These are phyloP conservation scores for Triglochin maritima DNA, from an alignment of 106 monocot genomes.

Conservation along the genomic window DNA sequence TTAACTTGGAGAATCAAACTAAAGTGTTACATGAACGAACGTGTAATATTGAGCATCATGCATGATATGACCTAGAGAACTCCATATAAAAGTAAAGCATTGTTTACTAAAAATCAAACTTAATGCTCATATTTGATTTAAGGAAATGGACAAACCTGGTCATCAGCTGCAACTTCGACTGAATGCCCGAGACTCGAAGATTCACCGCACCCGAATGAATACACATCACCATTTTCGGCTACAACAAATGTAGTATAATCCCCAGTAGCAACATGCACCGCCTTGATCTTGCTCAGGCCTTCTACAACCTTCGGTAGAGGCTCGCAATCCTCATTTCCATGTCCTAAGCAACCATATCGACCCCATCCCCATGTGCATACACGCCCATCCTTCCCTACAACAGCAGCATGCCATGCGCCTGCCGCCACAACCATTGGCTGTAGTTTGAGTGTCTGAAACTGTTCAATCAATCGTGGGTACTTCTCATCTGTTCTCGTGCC, in stretches of 20 bases:
- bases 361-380: slow-evolving; percentile 99
- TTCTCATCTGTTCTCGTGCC: slow-evolving; percentile 82
- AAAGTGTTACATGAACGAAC: too few species aligned
- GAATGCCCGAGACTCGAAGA: slow-evolving; percentile 87
- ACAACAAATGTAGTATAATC: slow-evolving; percentile 94
- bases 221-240: slow-evolving; percentile 72
- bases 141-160: slow-evolving; percentile 12
- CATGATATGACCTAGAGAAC: too few species aligned
- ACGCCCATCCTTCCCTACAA: slow-evolving; percentile 83
- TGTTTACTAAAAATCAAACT: too few species aligned
- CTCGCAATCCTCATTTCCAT: slow-evolving; percentile 91
- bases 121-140: too few species aligned
- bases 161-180: slow-evolving; percentile 18
- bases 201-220: slow-evolving; percentile 94
- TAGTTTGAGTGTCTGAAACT: slow-evolving; percentile 55
- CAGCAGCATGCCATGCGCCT: slow-evolving; percentile 96
- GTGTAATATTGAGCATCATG: too few species aligned
- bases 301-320: slow-evolving; percentile 77
- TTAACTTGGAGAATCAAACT: too few species aligned
- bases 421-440: slow-evolving; percentile 89
- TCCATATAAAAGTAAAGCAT: too few species aligned
- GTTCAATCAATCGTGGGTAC: slow-evolving; percentile 69
- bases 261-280: slow-evolving; percentile 89
- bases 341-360: slow-evolving; percentile 91
- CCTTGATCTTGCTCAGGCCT: slow-evolving; percentile 53